A percentile compares a stretch with the other conserved stretches of the same genome.
These are phyloP conservation scores for Nicotiana tomentosiformis DNA, from an alignment of 257 asterid genomes.

Conservation along the genomic window DNA sequence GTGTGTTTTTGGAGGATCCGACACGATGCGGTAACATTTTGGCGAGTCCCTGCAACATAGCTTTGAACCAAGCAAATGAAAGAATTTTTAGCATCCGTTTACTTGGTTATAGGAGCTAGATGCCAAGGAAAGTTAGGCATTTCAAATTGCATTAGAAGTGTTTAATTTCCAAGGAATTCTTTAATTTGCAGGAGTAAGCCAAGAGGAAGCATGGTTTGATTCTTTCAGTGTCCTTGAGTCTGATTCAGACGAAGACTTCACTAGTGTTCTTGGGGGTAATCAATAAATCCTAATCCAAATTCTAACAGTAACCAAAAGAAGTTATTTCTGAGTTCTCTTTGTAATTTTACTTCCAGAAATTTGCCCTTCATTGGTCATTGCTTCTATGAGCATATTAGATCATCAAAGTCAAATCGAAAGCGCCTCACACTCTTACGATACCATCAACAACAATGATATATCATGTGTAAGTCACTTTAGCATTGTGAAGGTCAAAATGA, in stretches of 20 bases:
- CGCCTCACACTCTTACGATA: neutral
- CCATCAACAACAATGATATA: conserved; percentile 6
- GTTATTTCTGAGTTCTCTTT: neutral
- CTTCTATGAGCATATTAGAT: conserved; percentile 13
- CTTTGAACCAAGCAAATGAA: neutral
- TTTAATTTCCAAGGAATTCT: neutral
- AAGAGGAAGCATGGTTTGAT: conserved; percentile 85
- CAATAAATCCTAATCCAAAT: neutral
- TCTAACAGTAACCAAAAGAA: neutral
- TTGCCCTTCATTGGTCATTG: conserved; percentile 24
- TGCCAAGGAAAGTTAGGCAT: neutral
- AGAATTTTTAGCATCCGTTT: neutral
- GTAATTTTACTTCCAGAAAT: conserved; percentile 30
- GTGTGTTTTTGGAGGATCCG: too few relatives aligned
- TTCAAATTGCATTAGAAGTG: neutral
- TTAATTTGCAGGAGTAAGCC: conserved; percentile 33
- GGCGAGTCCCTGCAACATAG: too few relatives aligned
- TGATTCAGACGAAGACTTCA: conserved; percentile 79
- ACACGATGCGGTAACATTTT: too few relatives aligned
- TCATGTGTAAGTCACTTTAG: neutral
- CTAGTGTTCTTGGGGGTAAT: conserved; percentile 58
- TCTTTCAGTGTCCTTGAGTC: conserved; percentile 61
- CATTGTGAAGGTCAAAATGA: neutral
- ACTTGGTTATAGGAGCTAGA: neutral
- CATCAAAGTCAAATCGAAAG: conserved; percentile 17